Evolutionary conservation across 108 stramenopile genomes (phyloP), one percentile per base, ranked within the genome.

Genomic region (Nannochloropsis salina): DNA sequence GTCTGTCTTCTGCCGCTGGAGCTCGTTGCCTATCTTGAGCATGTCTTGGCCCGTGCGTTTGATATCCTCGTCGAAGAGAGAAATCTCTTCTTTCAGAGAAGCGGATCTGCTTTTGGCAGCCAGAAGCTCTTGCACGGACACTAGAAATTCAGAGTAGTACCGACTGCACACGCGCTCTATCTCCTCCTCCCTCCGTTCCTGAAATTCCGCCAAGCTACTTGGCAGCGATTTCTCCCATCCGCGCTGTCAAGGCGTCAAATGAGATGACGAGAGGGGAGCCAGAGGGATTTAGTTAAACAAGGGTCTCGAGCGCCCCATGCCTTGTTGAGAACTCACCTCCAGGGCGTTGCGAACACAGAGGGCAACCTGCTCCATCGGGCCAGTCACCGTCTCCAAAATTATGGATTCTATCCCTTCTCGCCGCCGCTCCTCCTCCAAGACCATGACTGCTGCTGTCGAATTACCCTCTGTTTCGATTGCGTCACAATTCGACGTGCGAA

Each of bases 291-390:
- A n/a, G 61, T 4, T 1, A n/a, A 74, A 8, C n/a, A n/a, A 15
- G 6, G 61, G 0, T 15, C n/a, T 31, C 31, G 31, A 31, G 61
- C 61, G 6, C 20, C 61, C 61, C 15, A 74, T 74, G 20, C 61
- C 31, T 31, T 31, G 31, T 31, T 31, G 5, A 74, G n/a, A n/a
- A 74, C 61, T 15, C n/a, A 74, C 61, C 61, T 74, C 61, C 20
- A 74, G 61, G 61, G 61, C 61, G 6, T 74, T 74, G 61, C 61
- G 61, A 74, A 74, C n/a, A n/a, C 61, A 74, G 61, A n/a, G 61
- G 4, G 61, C 61, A 15, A 74, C 61, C n/a, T 74, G 61, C 61
- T 74, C 61, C 8, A n/a, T 15, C n/a, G 61, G 61, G 61, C 61
- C 61, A 15, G 61, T 74, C 8, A 74, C 61, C 61, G n/a, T 74